A percentile compares a stretch with the other conserved stretches of the same genome.
Conservation (phyloP, 768 basidiomycete genomes). For the Serendipita sp. region DNA sequence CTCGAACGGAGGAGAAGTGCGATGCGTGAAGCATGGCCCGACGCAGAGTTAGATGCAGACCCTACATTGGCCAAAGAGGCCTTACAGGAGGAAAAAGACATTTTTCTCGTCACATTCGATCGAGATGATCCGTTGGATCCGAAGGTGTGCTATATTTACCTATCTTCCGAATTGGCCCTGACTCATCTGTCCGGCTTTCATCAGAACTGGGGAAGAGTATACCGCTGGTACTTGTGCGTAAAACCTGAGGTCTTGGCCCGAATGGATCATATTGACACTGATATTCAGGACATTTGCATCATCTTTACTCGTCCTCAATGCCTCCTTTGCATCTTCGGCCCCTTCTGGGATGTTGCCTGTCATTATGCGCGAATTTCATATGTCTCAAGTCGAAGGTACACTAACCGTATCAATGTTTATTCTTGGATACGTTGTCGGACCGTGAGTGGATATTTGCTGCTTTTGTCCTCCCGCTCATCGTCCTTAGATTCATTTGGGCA, state of each 20-base stretch:
- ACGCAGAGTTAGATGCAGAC: background rate
- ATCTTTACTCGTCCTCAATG: background rate
- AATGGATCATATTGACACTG: constrained; percentile 4
- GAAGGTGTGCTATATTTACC: constrained; percentile 5
- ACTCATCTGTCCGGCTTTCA: background rate
- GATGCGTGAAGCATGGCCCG: background rate
- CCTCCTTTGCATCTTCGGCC: constrained; percentile 11
- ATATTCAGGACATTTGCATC: background rate
- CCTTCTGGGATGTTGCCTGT: constrained; percentile 9
- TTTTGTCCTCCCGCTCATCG: constrained; percentile 8
- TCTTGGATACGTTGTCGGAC: constrained; percentile 4
- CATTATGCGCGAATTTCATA: constrained; percentile 7
- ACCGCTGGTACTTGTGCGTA: constrained; percentile 7
- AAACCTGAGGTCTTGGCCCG: background rate
- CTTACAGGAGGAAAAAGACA: background rate
- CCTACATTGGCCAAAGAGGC: background rate
- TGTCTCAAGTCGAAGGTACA: constrained; percentile 1
- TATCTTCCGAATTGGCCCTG: background rate
- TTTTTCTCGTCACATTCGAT: constrained; percentile 7
- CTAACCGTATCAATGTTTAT: constrained; percentile 12
- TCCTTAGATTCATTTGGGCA: constrained; percentile 19
- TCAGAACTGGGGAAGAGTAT: constrained; percentile 6
- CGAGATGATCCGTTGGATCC: constrained; percentile 7
- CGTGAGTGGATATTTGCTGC: background rate
- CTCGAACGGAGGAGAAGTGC: background rate